Evolutionary conservation across 148 eudicot species (phyloP), one percentile per base, ranked within the genome.

Genomic region (Heliosperma pusillum): DNA sequence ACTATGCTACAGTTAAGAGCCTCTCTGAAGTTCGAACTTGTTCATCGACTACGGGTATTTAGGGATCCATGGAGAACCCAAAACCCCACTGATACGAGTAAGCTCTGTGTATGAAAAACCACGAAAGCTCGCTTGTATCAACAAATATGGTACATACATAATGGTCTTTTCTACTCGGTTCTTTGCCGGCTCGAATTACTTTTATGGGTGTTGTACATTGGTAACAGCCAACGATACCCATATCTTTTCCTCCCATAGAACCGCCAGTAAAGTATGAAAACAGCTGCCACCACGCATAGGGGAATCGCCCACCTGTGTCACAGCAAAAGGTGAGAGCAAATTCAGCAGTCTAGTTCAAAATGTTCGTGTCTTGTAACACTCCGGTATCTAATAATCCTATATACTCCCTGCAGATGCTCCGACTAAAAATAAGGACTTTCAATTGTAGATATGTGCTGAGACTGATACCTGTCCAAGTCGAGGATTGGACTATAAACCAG

Each of bases 261-360:
- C 77, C 96, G 93, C 98, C 97, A 94, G 77, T 94, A 94, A 10
- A 89, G 82, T 66, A 91, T 70, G 70, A 91, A 78, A 45, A 86
- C 42, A 4, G 81, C 83, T 10, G 76, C 80, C 22, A 90, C 47
- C 27, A 84, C 80, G 66, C 89, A 78, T 21, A 91, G 66, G 13
- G 95, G 98, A 66, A 90, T 83, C 11, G 97, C 98, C 98, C 98
- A 94, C 91, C 98, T 94, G 87, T 77, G 65, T 30, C 26, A 20
- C 24, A 60, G 10, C 22, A 67, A 74, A 58, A 20, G 69, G 47
- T 6, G 50, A 66, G 70, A 53, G 65, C 45, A 42, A 17, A 26
- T 45, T 25, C 21, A 17, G 6, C 10, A 63, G 66, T 13, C 2
- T 2, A 20, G 27, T 26, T 0, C 17, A 25, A 63, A 63, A 30